These are phyloP conservation scores for Lentinula boryana DNA, from an alignment of 768 basidiomycete species.

Conservation along the genomic window DNA sequence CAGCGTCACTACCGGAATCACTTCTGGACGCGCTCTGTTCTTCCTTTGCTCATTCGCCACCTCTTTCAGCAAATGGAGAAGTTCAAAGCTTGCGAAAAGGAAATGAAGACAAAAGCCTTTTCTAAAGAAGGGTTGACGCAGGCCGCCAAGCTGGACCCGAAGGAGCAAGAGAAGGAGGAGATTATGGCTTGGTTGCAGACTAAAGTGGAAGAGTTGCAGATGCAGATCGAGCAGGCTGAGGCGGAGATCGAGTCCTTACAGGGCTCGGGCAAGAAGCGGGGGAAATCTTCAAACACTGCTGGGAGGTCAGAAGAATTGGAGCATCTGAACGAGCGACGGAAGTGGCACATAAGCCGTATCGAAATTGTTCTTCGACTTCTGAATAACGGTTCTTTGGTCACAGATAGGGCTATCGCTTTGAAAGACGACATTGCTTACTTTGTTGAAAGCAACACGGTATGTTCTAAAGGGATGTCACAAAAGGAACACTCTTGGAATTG, in stretches of 20 bases:
- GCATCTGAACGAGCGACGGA: slow-evolving; percentile 83
- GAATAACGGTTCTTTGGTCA: slow-evolving; percentile 85
- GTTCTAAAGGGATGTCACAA: slow-evolving; percentile 25
- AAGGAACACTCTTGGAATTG: slow-evolving; percentile 13
- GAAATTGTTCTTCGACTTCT: slow-evolving; percentile 90
- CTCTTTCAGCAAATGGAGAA: slow-evolving; percentile 95
- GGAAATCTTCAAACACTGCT: slow-evolving; percentile 57
- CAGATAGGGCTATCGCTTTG: slow-evolving; percentile 74
- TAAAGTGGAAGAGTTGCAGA: slow-evolving; percentile 85
- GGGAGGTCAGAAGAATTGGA: slow-evolving; percentile 84
- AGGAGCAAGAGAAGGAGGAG: slow-evolving; percentile 94
- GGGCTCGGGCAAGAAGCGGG: slow-evolving; percentile 79
- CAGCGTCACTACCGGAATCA: slow-evolving; percentile 16
- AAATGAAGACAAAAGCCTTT: slow-evolving; percentile 99
- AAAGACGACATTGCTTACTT: slow-evolving; percentile 97
- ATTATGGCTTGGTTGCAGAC: slow-evolving; percentile 80
- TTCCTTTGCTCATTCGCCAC: not conserved
- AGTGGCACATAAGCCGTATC: slow-evolving; percentile 91
- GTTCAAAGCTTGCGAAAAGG: slow-evolving; percentile 99
- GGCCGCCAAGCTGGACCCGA: slow-evolving; percentile 91
- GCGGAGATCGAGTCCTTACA: slow-evolving; percentile 90
- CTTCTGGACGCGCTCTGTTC: not conserved
- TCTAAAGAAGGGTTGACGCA: slow-evolving; percentile 97
- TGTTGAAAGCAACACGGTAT: slow-evolving; percentile 89
- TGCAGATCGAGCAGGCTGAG: slow-evolving; percentile 91